Evolutionary conservation across 1,284 basidiomycete genomes (phyloP), one percentile per base, ranked within the genome.

Genomic region (Tylopilus orsonianus): DNA sequence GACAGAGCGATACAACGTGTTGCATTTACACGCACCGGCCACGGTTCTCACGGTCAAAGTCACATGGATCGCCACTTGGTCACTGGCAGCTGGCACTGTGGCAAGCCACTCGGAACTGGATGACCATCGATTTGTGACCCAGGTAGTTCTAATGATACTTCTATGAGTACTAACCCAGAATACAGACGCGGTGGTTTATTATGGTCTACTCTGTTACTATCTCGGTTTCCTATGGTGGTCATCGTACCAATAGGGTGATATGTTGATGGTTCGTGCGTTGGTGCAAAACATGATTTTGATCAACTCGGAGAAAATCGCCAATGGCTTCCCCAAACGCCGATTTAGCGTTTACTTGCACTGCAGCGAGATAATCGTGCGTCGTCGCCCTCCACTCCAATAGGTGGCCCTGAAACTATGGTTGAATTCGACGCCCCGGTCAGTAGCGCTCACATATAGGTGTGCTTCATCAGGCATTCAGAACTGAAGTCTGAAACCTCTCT

Each of bases 391-490:
- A 10, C 5, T 27, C 10, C 26, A 10, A 42, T 44, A 65, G 62
- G 20, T 58, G 51, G 44, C 43, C 44, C 18, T 65, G 61, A 43
- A 61, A 48, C 34, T 48, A 64, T 30, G 50, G 22, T 5, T 60
- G 47, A 33, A 19, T 37, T 38, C 41, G 23, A 20, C 63, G 66
- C 14, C 53, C 53, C 2, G 48, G 53, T 27, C 18, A 18, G 12
- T 63, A 62, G 61, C 60, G 64, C 14, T 48, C 37, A 4, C 49
- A 59, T 8, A 54, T 53, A 39, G 49, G 48, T 26, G 27, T 66
- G 2, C 63, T 63, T 34, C 62, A 65, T 29, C 62, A 66, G 20
- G 39, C 51, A 10, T 66, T 66, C 24, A 47, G 52, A 32, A 44
- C 52, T 4, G 56, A 66, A 34, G 52, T 56, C n/a, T 1, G 10